Base-by-base conservation (phyloP, 768 basidiomycete species). In the Boletellus ananiceps region DNA sequence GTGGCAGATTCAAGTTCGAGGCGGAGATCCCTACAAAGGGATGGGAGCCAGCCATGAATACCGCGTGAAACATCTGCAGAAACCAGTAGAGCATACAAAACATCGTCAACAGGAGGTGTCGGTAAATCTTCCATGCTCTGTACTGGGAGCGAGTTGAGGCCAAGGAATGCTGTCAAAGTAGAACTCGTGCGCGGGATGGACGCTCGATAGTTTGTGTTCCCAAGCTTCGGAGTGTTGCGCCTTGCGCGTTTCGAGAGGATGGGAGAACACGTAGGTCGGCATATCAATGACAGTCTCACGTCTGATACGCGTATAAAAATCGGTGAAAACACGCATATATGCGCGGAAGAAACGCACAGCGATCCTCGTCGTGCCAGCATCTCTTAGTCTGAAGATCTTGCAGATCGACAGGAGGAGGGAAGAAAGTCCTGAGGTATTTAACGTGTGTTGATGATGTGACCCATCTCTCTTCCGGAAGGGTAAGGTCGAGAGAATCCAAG, bases 141-240 rank as follows among this genome's bases (percentile, higher is more conserved):
- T 4, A 69, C 59, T 5, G 54, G 37, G 29, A 76, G 56, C 9
- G 59, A 9, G 3, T 46, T 37, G 13, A 73, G 50, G 14, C 46
- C 47, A 12, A 58, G 63, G 47, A 51, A 62, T 21, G 54, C 50
- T 18, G 48, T 51, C 41, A 67, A 59, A 34, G 53, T 57, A 31
- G 54, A 46, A 45, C 39, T 48, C 38, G 59, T 66, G 19, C 48
- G 60, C 29, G 66, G 64, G 14, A 65, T 46, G n/a, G 59, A 63
- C 42, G 57, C 51, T 21, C 57, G 52, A n/a, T 62, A 61, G 40
- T 14, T 54, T 55, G 47, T 53, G 21, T 33, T 46, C 40, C 78
- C 75, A 7, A 72, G 54, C 32, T 60, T 64, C 1, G 77, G 79
- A 8, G 79, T 81, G 56, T 74, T 69, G n/a, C 65, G 71, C 33